Percentiles rank a stretch among this genome's conserved stretches.
These are phyloP conservation scores for Kodamaea kaohsiungensis DNA, from an alignment of 805 yeast species.

Conservation along the genomic window DNA sequence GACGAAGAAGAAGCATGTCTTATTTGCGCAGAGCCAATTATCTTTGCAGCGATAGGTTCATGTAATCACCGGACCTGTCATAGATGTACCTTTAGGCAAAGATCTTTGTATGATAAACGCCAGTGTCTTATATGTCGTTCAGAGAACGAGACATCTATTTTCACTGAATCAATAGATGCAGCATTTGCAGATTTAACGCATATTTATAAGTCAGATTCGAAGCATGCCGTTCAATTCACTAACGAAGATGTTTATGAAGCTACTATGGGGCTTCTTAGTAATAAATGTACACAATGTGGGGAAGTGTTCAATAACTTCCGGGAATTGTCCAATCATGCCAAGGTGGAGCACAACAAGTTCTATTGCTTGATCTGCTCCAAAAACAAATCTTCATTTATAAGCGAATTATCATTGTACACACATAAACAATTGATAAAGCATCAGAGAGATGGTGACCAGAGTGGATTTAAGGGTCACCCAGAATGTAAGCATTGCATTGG, in stretches of 20 bases:
- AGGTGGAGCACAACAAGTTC: constrained; percentile 57
- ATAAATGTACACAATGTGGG: constrained; percentile 56
- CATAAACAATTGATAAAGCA: constrained; percentile 67
- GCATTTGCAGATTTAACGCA: constrained; percentile 39
- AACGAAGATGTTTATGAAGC: constrained; percentile 46
- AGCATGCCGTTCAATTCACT: constrained; percentile 62
- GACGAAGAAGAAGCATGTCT: constrained; percentile 56
- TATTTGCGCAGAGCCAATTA: constrained; percentile 77
- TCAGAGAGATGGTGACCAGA: constrained; percentile 66
- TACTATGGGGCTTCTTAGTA: constrained; percentile 53
- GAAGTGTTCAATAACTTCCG: constrained; percentile 51
- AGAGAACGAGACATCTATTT: constrained; percentile 57
- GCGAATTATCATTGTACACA: constrained; percentile 65
- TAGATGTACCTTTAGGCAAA: constrained; percentile 75
- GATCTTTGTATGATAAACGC: constrained; percentile 73
- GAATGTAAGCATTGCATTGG: constrained; percentile 77
- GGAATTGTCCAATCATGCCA: constrained; percentile 64
- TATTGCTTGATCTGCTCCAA: constrained; percentile 77
- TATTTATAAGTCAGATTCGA: constrained; percentile 39
- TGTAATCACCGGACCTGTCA: constrained; percentile 89
- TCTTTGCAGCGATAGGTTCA: constrained; percentile 68
- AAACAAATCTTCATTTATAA: constrained; percentile 75
- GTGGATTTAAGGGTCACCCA: constrained; percentile 89
- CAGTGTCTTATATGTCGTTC: constrained; percentile 85
- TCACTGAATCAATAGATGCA: constrained; percentile 48